A percentile compares a stretch with the other conserved stretches of the same genome.
Conservation (phyloP, 805 yeast species). For the Candida endomychidarum region DNA sequence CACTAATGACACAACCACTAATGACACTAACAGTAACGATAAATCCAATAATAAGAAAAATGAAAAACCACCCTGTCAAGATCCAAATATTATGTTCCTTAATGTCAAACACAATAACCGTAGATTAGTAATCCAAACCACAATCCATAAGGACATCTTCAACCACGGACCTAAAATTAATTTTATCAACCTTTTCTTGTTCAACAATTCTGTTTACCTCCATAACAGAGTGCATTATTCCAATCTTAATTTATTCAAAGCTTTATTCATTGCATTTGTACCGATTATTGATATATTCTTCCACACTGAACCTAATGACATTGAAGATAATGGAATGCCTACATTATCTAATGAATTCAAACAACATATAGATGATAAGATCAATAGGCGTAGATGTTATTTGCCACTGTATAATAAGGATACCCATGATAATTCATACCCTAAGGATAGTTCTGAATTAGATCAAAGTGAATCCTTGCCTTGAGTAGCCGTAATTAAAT, state of each 20-base stretch:
- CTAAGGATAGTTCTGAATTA: neutral
- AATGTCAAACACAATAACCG: conserved; percentile 10
- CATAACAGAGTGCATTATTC: conserved; percentile 11
- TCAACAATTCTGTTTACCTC: conserved; percentile 9
- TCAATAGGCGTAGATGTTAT: conserved; percentile 16
- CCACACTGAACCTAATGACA: neutral
- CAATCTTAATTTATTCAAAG: conserved; percentile 14
- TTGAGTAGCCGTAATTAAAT: too few species aligned
- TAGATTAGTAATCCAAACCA: conserved; percentile 38
- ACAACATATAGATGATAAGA: conserved; percentile 15
- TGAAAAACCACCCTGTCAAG: conserved; percentile 12
- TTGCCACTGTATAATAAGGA: conserved; percentile 18
- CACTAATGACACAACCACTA: too few species aligned
- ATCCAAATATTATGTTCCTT: conserved; percentile 9
- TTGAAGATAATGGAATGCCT: conserved; percentile 1
- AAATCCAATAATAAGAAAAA: neutral
- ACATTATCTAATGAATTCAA: conserved; percentile 14
- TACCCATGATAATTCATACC: neutral
- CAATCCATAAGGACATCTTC: conserved; percentile 33
- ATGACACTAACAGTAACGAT: conserved; percentile 26
- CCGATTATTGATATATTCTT: conserved; percentile 26
- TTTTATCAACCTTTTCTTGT: conserved; percentile 31
- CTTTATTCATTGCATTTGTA: conserved; percentile 17
- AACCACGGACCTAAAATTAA: conserved; percentile 38
- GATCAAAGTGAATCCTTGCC: neutral